phyloP scores from a whole-genome alignment of 78 protist genomes.

The Emiliania huxleyi region DNA sequence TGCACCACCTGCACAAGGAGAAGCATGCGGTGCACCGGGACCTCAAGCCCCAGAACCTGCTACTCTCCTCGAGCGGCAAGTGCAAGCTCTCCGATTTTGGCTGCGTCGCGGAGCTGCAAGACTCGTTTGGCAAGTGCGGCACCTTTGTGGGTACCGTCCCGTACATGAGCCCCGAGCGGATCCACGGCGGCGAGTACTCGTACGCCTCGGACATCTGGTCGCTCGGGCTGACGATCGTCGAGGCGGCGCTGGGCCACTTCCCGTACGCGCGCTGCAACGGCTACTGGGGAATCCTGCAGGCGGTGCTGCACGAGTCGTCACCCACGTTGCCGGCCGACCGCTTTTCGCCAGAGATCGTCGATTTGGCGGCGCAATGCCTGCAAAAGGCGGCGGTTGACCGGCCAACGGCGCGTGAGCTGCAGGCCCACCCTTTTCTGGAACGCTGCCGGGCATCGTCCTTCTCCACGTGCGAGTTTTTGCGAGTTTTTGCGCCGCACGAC shows the following conservation, averaged over 20 bases:
- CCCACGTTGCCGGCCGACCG: conserved; percentile 24
- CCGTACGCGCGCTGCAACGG: conserved; percentile 42
- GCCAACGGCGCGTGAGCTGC: background rate
- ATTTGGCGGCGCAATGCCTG: conserved; percentile 4
- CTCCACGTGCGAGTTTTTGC: background rate
- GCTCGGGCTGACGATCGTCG: conserved; percentile 62
- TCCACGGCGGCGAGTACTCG: conserved; percentile 19
- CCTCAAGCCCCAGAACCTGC: conserved; percentile 55
- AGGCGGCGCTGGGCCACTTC: conserved; percentile 61
- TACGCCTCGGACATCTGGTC: conserved; percentile 53
- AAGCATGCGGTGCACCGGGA: conserved; percentile 42
- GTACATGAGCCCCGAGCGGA: conserved; percentile 64
- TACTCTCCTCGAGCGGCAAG: background rate
- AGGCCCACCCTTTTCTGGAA: background rate
- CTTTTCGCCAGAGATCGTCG: background rate
- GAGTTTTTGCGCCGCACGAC: background rate
- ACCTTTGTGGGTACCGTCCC: conserved; percentile 47
- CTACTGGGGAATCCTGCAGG: background rate
- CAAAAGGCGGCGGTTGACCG: background rate
- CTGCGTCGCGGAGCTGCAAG: conserved; percentile 26
- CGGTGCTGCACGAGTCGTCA: conserved; percentile 35
- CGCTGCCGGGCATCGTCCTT: background rate
- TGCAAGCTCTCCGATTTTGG: conserved; percentile 55
- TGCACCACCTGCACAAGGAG: conserved; percentile 40
- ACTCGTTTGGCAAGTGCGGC: conserved; percentile 59